Conservation (phyloP, 164 flowering plant species). For the Magnolia officinalis region DNA sequence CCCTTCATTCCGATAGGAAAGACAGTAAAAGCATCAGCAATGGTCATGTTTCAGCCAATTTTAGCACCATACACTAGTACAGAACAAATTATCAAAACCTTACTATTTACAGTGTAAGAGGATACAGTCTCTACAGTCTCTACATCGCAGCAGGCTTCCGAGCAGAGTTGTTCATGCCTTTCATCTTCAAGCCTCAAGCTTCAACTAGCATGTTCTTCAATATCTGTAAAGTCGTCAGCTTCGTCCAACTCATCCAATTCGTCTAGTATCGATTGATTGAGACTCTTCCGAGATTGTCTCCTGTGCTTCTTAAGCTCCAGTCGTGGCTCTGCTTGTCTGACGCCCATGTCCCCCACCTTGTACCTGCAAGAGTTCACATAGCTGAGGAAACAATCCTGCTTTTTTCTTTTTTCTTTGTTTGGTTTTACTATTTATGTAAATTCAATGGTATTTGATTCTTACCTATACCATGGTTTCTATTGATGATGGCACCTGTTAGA, state of each 20-base stretch:
- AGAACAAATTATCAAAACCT: too few relatives aligned
- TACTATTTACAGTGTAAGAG: too few relatives aligned
- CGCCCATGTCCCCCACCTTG: conserved; percentile 74
- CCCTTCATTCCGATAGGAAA: background rate
- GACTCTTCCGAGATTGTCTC: conserved; percentile 73
- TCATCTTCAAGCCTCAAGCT: background rate
- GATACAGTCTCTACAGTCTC: background rate
- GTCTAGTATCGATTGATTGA: conserved; percentile 67
- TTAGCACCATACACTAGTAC: too few relatives aligned
- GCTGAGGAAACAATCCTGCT: background rate
- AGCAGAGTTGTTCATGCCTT: background rate
- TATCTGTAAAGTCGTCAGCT: conserved; percentile 28
- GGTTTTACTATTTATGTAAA: too few relatives aligned
- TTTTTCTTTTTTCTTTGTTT: background rate
- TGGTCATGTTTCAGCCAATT: too few relatives aligned
- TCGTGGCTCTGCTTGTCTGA: conserved; percentile 74
- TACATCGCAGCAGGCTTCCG: background rate
- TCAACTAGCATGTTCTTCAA: conserved; percentile 24
- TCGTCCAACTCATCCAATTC: conserved; percentile 61
- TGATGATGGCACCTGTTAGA: too few relatives aligned
- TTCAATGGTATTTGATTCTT: too few relatives aligned
- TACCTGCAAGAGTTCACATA: conserved; percentile 37
- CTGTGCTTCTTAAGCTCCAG: conserved; percentile 78
- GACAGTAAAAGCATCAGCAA: background rate
- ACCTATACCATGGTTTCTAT: too few relatives aligned